Percentiles rank a stretch among this genome's conserved stretches.
These are phyloP conservation scores for Tardiomyces depauwii DNA, from an alignment of 1,139 yeast species.

Conservation along the genomic window DNA sequence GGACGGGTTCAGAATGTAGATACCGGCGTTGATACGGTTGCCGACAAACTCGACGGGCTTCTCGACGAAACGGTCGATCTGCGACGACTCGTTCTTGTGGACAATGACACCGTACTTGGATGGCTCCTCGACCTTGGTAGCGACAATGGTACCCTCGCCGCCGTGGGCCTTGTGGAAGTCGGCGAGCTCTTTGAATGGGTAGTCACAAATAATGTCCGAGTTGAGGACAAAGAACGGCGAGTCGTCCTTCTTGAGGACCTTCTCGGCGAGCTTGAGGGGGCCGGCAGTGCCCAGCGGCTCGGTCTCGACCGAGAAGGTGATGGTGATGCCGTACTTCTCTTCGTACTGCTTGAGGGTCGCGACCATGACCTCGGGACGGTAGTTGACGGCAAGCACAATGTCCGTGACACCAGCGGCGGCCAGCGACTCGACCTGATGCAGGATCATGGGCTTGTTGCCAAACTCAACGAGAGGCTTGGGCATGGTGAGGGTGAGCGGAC, in stretches of 20 bases:
- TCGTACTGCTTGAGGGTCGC: slow-evolving; percentile 90
- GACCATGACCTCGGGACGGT: slow-evolving; percentile 99
- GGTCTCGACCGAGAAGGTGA: slow-evolving; percentile 96
- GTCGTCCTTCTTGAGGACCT: slow-evolving; percentile 85
- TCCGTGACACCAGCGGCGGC: slow-evolving; percentile 99
- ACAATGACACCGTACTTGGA: slow-evolving; percentile 99
- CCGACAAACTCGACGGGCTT: slow-evolving; percentile 99
- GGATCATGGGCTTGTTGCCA: slow-evolving; percentile 82
- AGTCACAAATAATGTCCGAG: slow-evolving; percentile 98
- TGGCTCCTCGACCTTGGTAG: slow-evolving; percentile 99
- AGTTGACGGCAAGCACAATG: slow-evolving; percentile 96
- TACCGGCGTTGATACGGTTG: slow-evolving; percentile 96
- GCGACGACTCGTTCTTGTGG: slow-evolving; percentile 86
- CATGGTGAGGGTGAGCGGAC: slow-evolving; percentile 92
- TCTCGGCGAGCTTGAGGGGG: slow-evolving; percentile 95
- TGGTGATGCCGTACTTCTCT: slow-evolving; percentile 83
- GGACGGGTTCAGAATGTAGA: slow-evolving; percentile 91
- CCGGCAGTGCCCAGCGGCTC: slow-evolving; percentile 99
- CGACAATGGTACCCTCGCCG: slow-evolving; percentile 97
- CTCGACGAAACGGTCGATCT: slow-evolving; percentile 97
- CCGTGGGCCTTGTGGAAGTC: slow-evolving; percentile 93
- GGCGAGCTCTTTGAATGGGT: slow-evolving; percentile 89
- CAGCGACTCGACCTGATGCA: slow-evolving; percentile 96
- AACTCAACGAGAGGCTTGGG: slow-evolving; percentile 99
- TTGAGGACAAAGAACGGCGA: slow-evolving; percentile 95